Conservation (phyloP, 73 alveolate genomes). For the Halteria grandinella region DNA sequence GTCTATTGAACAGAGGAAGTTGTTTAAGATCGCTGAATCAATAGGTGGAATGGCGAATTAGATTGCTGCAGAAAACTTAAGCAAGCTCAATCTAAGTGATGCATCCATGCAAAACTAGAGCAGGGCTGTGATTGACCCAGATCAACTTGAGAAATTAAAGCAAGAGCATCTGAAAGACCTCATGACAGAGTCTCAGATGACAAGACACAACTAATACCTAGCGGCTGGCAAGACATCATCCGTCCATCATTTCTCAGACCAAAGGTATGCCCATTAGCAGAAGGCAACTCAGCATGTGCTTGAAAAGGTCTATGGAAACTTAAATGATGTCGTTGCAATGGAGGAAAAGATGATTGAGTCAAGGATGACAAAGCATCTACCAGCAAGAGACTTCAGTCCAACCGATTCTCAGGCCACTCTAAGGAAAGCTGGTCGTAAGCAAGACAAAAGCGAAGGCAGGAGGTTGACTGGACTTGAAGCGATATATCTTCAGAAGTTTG, state of each 20-base stretch:
- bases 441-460: conserved; percentile 29
- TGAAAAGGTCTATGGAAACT: conserved; percentile 62
- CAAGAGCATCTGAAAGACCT: conserved; percentile 13
- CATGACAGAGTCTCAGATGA: not conserved
- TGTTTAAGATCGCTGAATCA: conserved; percentile 46
- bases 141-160: conserved; percentile 7
- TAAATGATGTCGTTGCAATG: conserved; percentile 44
- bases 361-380: conserved; percentile 15
- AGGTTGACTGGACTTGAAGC: conserved; percentile 45
- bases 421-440: conserved; percentile 37
- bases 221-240: conserved; percentile 1
- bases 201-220: not conserved
- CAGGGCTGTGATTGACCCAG: not conserved
- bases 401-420: conserved; percentile 22
- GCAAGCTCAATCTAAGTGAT: not conserved
- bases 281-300: not conserved
- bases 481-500: conserved; percentile 62
- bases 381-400: conserved; percentile 34
- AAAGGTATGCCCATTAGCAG: conserved; percentile 22
- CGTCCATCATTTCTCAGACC: not conserved
- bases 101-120: not conserved
- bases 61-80: conserved; percentile 12
- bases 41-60: conserved; percentile 46
- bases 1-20: conserved; percentile 32
- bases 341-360: conserved; percentile 34